phyloP scores from a whole-genome alignment of 2,329 filamentous ascomycete genomes.

The Teratosphaeria pseudoeucalypti region DNA sequence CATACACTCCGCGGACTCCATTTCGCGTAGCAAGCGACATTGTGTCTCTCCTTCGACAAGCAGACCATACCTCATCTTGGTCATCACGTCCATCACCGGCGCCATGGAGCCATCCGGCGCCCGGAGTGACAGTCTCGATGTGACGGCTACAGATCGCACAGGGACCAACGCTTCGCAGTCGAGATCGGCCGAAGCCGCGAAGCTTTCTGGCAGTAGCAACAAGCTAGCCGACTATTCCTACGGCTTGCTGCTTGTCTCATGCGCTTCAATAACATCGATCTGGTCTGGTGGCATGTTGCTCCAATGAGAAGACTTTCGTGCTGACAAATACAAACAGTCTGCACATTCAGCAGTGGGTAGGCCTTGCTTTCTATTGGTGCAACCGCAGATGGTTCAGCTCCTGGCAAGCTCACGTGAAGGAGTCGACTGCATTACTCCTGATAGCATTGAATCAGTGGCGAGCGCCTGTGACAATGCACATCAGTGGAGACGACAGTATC shows the following conservation, averaged over 20 bases:
- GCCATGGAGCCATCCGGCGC: too few relatives aligned
- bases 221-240: background rate
- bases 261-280: background rate
- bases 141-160: too few relatives aligned
- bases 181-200: too few relatives aligned
- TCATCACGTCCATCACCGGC: too few relatives aligned
- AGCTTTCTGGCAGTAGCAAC: background rate
- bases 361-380: background rate
- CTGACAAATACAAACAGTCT: background rate
- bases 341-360: background rate
- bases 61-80: too few relatives aligned
- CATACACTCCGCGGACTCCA: too few relatives aligned
- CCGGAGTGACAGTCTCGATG: too few relatives aligned
- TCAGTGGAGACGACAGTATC: conserved; percentile 49
- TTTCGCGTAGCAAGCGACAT: too few relatives aligned
- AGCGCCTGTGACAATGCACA: conserved; percentile 54
- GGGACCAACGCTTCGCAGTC: too few relatives aligned
- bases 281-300: background rate
- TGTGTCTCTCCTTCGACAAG: too few relatives aligned
- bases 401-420: background rate
- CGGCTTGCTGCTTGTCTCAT: background rate
- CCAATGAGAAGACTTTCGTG: background rate
- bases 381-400: background rate
- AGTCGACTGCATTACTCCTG: conserved; percentile 17
- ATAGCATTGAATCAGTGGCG: conserved; percentile 65